phyloP scores from a whole-genome alignment of 2,329 filamentous ascomycete species.

The Penicillium brevicompactum region DNA sequence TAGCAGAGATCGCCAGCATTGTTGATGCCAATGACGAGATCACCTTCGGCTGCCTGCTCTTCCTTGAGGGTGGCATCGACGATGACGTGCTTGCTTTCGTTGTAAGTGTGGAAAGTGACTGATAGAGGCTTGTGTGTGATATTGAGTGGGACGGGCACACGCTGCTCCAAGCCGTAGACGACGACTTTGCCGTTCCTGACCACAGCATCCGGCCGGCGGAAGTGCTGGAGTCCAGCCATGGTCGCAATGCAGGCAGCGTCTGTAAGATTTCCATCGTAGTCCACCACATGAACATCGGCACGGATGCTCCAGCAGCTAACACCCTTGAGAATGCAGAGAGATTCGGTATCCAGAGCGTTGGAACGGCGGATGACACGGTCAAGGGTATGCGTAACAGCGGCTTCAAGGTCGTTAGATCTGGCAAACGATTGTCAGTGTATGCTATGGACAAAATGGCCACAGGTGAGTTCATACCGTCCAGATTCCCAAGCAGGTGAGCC shows the following conservation, averaged over 20 bases:
- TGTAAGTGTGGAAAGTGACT: slow-evolving; percentile 83
- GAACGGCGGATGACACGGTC: slow-evolving; percentile 94
- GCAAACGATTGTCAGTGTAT: slow-evolving; percentile 10
- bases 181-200: slow-evolving; percentile 83
- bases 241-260: slow-evolving; percentile 85
- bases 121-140: slow-evolving; percentile 92
- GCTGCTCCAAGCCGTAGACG: slow-evolving; percentile 79
- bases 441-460: not conserved
- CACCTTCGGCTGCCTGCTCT: slow-evolving; percentile 64
- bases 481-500: slow-evolving; percentile 87
- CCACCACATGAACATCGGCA: slow-evolving; percentile 87
- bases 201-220: slow-evolving; percentile 83
- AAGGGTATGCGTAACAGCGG: slow-evolving; percentile 81
- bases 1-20: slow-evolving; percentile 88
- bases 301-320: slow-evolving; percentile 89
- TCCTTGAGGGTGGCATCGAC: slow-evolving; percentile 50
- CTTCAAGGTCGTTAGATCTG: slow-evolving; percentile 78
- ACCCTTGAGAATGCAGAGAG: slow-evolving; percentile 87
- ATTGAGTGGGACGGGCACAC: slow-evolving; percentile 85
- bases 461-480: slow-evolving; percentile 59
- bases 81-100: slow-evolving; percentile 47
- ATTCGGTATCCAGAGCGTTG: slow-evolving; percentile 91
- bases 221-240: slow-evolving; percentile 86
- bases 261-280: slow-evolving; percentile 86
- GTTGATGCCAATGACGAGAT: slow-evolving; percentile 80